These are phyloP conservation scores for Viola odorata DNA, from an alignment of 345 rosid genomes.

Conservation along the genomic window DNA sequence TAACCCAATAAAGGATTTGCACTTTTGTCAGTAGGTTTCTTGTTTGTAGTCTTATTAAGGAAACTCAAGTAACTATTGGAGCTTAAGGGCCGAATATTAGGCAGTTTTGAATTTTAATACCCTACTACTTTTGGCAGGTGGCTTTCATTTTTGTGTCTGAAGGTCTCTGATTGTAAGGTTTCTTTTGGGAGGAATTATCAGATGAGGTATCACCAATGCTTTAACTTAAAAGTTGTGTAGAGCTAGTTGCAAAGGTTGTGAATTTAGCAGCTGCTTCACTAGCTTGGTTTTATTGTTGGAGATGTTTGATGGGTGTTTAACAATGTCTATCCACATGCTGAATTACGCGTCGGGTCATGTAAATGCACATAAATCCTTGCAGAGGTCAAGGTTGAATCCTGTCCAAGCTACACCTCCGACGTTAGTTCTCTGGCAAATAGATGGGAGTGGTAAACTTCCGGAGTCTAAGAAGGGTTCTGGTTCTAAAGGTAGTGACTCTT, in stretches of 20 bases:
- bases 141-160: slow-evolving; percentile 2
- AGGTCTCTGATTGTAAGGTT: neutral
- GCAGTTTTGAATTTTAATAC: neutral
- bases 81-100: slow-evolving; percentile 6
- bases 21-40: slow-evolving; percentile 6
- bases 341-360: slow-evolving; percentile 26
- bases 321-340: slow-evolving; percentile 37
- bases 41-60: neutral
- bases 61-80: neutral
- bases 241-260: neutral
- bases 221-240: neutral
- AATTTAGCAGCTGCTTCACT: neutral
- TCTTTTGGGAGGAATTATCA: neutral
- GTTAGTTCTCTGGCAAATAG: slow-evolving; percentile 45
- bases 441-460: slow-evolving; percentile 44
- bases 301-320: slow-evolving; percentile 46
- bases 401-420: slow-evolving; percentile 46
- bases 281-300: slow-evolving; percentile 11
- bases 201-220: neutral
- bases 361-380: slow-evolving; percentile 21
- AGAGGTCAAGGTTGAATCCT: slow-evolving; percentile 35
- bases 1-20: slow-evolving; percentile 5
- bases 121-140: slow-evolving; percentile 2
- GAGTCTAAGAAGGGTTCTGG: slow-evolving; percentile 38
- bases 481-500: slow-evolving; percentile 15